These are phyloP conservation scores for Starmerella khaoyaiensis DNA, from an alignment of 805 yeast species.

Conservation along the genomic window DNA sequence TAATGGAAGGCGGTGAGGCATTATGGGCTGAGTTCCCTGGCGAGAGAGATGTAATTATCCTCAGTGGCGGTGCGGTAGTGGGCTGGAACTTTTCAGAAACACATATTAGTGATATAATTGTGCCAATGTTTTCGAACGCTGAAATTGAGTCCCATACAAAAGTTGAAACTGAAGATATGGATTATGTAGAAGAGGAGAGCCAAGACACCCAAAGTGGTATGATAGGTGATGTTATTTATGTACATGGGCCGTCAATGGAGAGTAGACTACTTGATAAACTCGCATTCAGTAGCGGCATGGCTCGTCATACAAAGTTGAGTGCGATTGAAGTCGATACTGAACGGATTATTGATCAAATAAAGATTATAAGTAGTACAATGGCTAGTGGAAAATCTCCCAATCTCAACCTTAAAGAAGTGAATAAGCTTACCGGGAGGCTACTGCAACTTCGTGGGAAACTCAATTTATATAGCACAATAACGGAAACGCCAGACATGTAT, in stretches of 20 bases:
- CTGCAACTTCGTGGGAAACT: conserved; percentile 68
- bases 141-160: conserved; percentile 36
- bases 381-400: conserved; percentile 46
- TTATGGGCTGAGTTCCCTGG: conserved; percentile 43
- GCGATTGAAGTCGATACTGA: conserved; percentile 65
- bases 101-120: conserved; percentile 28
- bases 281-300: conserved; percentile 78
- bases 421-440: conserved; percentile 59
- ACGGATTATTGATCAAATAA: conserved; percentile 48
- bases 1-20: conserved; percentile 40
- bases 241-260: conserved; percentile 39
- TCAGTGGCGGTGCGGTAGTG: conserved; percentile 67
- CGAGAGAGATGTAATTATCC: conserved; percentile 42
- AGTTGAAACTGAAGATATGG: conserved; percentile 77
- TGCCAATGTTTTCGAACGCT: conserved; percentile 42
- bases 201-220: conserved; percentile 34
- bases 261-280: conserved; percentile 58
- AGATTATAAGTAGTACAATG: conserved; percentile 49
- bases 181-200: conserved; percentile 41
- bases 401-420: conserved; percentile 39
- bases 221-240: conserved; percentile 57
- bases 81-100: conserved; percentile 71
- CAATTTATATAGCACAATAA: conserved; percentile 73
- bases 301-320: conserved; percentile 76
- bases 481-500: conserved; percentile 84